Evolutionary conservation across 805 yeast genomes (phyloP).

Genomic region (Candida morakotiae): DNA sequence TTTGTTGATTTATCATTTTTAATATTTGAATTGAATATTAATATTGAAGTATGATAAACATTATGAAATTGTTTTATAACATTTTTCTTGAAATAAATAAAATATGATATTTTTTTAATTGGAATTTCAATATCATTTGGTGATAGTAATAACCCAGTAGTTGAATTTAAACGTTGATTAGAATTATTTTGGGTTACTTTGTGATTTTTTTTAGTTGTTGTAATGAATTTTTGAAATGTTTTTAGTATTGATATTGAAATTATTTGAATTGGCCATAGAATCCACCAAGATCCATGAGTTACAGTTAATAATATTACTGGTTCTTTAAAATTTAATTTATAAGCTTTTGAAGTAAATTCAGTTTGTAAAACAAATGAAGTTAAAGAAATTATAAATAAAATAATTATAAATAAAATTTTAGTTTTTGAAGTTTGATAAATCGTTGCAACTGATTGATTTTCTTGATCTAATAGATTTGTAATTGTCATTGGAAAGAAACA

Average conservation of each 20-base stretch:
- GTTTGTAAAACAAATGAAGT: conserved; percentile 74
- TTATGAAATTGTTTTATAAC: conserved; percentile 40
- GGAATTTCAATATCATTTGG: conserved; percentile 1
- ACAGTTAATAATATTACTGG: conserved; percentile 63
- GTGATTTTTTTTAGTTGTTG: not conserved
- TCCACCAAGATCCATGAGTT: conserved; percentile 78
- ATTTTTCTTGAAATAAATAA: conserved; percentile 29
- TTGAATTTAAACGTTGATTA: conserved; percentile 17
- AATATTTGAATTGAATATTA: conserved; percentile 39
- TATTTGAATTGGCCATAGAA: conserved; percentile 69
- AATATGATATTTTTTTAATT: conserved; percentile 11
- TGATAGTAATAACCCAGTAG: conserved; percentile 10
- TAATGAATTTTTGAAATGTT: not conserved
- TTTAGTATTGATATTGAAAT: conserved; percentile 36
- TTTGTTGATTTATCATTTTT: conserved; percentile 30
- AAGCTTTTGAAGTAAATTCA: conserved; percentile 70
- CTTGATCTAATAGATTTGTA: conserved; percentile 21
- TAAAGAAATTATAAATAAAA: conserved; percentile 32
- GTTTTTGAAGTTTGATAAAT: conserved; percentile 23
- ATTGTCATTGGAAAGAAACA: conserved; percentile 24
- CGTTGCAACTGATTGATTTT: conserved; percentile 14
- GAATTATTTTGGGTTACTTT: not conserved
- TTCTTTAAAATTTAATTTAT: conserved; percentile 55
- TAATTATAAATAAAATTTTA: conserved; percentile 32
- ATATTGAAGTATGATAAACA: conserved; percentile 39